phyloP scores from a whole-genome alignment of 768 basidiomycete species.

The Hysterangium stoloniferum region DNA sequence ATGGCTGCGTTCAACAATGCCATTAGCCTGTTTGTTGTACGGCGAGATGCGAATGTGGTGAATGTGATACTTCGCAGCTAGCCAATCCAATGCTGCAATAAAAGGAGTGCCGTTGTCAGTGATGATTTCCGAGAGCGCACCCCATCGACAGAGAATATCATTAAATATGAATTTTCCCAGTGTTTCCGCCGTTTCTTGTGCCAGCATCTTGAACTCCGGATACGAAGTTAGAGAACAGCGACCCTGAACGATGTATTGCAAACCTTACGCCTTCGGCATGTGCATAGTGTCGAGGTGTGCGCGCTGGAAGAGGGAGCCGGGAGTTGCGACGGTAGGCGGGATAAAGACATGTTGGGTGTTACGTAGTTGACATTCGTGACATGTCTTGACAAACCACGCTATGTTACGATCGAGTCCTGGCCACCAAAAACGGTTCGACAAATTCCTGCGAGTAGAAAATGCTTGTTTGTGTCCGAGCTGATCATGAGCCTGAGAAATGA shows the following conservation, averaged over 20 bases:
- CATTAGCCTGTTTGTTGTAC: conserved; percentile 29
- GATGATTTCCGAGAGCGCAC: conserved; percentile 13
- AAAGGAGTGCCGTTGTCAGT: conserved; percentile 16
- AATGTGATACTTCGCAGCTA: conserved; percentile 9
- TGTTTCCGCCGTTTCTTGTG: conserved; percentile 13
- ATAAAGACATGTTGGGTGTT: conserved; percentile 17
- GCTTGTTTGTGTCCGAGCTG: conserved; percentile 17
- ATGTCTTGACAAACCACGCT: conserved; percentile 20
- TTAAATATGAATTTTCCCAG: conserved; percentile 17
- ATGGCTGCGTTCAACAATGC: conserved; percentile 30
- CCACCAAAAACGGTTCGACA: conserved; percentile 22
- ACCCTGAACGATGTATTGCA: conserved; percentile 26
- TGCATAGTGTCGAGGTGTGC: conserved; percentile 35
- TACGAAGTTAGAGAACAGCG: conserved; percentile 17
- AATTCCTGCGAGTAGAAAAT: neutral
- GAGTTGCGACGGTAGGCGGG: conserved; percentile 16
- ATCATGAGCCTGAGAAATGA: conserved; percentile 16
- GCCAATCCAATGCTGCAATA: conserved; percentile 9
- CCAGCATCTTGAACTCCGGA: conserved; percentile 20
- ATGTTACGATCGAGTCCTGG: conserved; percentile 17
- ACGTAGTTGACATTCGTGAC: conserved; percentile 32
- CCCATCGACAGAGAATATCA: conserved; percentile 18
- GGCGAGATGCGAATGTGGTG: no score
- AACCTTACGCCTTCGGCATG: conserved; percentile 28
- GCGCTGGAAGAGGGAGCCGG: conserved; percentile 24